A percentile compares a stretch with the other conserved stretches of the same genome.
phyloP scores from a whole-genome alignment of 1,139 yeast genomes.

The Blastobotrys persicus region DNA sequence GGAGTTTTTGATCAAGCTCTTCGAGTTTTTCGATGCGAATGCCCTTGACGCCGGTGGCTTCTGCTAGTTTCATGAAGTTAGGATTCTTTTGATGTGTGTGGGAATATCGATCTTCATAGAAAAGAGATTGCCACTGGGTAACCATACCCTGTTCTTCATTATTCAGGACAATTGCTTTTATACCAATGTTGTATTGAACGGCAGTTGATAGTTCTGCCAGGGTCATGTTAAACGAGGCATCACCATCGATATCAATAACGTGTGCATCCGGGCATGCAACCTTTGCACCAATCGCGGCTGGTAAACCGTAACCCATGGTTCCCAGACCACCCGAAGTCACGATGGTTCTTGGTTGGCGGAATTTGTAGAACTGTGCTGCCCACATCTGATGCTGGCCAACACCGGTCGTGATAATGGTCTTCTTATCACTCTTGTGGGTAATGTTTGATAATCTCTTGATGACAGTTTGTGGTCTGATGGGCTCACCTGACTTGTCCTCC shows the following conservation, averaged over 20 bases:
- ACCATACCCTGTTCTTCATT: conserved; percentile 99
- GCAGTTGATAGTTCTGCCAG: conserved; percentile 90
- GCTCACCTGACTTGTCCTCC: conserved; percentile 58
- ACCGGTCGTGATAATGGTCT: conserved; percentile 90
- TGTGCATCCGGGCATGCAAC: conserved; percentile 91
- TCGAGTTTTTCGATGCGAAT: conserved; percentile 68
- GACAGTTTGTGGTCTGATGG: conserved; percentile 90
- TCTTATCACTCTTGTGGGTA: conserved; percentile 59
- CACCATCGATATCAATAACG: conserved; percentile 97
- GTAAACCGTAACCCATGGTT: conserved; percentile 97
- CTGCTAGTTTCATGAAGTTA: conserved; percentile 87
- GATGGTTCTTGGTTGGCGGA: conserved; percentile 88
- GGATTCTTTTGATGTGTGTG: conserved; percentile 97
- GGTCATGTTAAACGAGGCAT: conserved; percentile 97
- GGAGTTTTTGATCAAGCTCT: conserved; percentile 59
- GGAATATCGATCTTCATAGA: conserved; percentile 93
- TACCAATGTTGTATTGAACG: conserved; percentile 88
- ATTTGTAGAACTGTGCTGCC: conserved; percentile 97
- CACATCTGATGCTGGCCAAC: conserved; percentile 99
- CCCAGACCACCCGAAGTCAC: conserved; percentile 98
- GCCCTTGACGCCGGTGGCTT: conserved; percentile 89
- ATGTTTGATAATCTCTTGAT: conserved; percentile 74
- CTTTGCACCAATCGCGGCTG: conserved; percentile 98
- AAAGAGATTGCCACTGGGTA: conserved; percentile 97
- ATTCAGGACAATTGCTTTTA: conserved; percentile 83